Conservation (phyloP, 805 yeast species). For the Ogataea haglerorum region DNA sequence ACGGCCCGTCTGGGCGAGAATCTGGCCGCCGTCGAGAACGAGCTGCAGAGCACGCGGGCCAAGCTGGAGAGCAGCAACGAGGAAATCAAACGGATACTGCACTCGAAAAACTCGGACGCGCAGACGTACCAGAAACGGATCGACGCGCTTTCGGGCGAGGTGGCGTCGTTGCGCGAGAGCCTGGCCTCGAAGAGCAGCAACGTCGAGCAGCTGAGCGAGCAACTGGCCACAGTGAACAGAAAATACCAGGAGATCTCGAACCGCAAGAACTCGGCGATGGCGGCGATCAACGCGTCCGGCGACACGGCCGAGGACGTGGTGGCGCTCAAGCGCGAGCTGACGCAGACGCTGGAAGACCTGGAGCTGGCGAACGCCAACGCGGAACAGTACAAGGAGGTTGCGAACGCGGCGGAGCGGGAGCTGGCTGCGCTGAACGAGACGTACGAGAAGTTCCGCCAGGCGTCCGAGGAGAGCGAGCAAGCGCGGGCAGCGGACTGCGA, state of each 20-base stretch:
- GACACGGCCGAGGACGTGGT: slow-evolving; percentile 23
- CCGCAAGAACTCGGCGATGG: slow-evolving; percentile 29
- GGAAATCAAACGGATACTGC: slow-evolving; percentile 51
- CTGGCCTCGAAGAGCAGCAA: slow-evolving; percentile 39
- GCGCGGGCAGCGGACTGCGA: slow-evolving; percentile 13
- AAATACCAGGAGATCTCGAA: slow-evolving; percentile 29
- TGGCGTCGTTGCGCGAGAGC: slow-evolving; percentile 40
- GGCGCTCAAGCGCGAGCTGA: slow-evolving; percentile 31
- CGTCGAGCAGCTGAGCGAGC: slow-evolving; percentile 38
- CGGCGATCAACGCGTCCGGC: slow-evolving; percentile 22
- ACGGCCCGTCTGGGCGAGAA: slow-evolving; percentile 47
- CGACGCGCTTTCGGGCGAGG: slow-evolving; percentile 48
- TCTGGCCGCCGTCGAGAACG: slow-evolving; percentile 46
- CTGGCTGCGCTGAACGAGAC: slow-evolving; percentile 50
- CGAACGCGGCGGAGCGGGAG: slow-evolving; percentile 65
- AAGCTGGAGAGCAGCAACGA: slow-evolving; percentile 44
- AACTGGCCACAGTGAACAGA: slow-evolving; percentile 34
- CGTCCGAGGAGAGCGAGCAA: slow-evolving; percentile 23
- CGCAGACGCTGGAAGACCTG: slow-evolving; percentile 48
- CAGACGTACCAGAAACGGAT: slow-evolving; percentile 58
- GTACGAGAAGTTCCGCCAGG: slow-evolving; percentile 44
- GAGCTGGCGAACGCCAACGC: slow-evolving; percentile 54
- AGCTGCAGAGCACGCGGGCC: slow-evolving; percentile 41
- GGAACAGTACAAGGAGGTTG: slow-evolving; percentile 59
- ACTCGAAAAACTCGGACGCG: slow-evolving; percentile 54